phyloP scores from a whole-genome alignment of 352 stramenopile species.

The Globisporangium yorkense region DNA sequence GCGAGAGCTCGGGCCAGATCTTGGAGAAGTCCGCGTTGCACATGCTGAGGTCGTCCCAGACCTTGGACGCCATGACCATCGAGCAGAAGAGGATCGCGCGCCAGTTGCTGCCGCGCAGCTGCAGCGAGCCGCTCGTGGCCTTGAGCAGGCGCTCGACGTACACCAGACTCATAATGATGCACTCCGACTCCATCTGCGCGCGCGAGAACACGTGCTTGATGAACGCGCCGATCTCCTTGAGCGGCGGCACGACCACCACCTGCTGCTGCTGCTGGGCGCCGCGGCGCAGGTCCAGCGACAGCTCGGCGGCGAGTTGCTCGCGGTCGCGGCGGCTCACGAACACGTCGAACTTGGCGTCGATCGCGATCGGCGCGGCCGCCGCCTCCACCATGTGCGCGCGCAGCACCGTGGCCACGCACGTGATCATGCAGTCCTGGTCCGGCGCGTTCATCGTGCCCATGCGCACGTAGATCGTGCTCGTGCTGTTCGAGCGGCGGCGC shows the following conservation, averaged over 20 bases:
- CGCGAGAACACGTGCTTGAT: slow-evolving; percentile 92
- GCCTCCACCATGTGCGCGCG: slow-evolving; percentile 94
- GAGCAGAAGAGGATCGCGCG: slow-evolving; percentile 92
- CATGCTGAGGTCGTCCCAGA: slow-evolving; percentile 98
- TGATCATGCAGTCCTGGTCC: slow-evolving; percentile 94
- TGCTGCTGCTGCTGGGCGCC: background rate
- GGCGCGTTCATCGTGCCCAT: slow-evolving; percentile 94
- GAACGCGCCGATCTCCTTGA: slow-evolving; percentile 90
- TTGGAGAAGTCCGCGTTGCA: slow-evolving; percentile 97
- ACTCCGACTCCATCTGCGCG: slow-evolving; percentile 93
- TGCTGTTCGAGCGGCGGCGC: slow-evolving; percentile 93
- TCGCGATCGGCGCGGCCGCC: slow-evolving; percentile 37
- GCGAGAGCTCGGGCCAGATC: slow-evolving; percentile 86
- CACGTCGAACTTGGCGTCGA: slow-evolving; percentile 57
- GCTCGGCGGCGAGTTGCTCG: slow-evolving; percentile 11
- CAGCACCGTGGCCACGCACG: slow-evolving; percentile 94
- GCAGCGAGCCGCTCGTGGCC: slow-evolving; percentile 67
- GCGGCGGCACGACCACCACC: slow-evolving; percentile 55
- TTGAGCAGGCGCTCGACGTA: slow-evolving; percentile 97
- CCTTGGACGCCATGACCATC: slow-evolving; percentile 96
- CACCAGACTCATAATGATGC: slow-evolving; percentile 97
- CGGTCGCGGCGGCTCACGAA: slow-evolving; percentile 58
- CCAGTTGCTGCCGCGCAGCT: slow-evolving; percentile 89
- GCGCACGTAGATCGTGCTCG: slow-evolving; percentile 90
- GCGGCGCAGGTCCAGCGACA: background rate